Evolutionary conservation across 495 filamentous ascomycete genomes (phyloP), one percentile per base, ranked within the genome.

Genomic region (Glarea lozoyensis): DNA sequence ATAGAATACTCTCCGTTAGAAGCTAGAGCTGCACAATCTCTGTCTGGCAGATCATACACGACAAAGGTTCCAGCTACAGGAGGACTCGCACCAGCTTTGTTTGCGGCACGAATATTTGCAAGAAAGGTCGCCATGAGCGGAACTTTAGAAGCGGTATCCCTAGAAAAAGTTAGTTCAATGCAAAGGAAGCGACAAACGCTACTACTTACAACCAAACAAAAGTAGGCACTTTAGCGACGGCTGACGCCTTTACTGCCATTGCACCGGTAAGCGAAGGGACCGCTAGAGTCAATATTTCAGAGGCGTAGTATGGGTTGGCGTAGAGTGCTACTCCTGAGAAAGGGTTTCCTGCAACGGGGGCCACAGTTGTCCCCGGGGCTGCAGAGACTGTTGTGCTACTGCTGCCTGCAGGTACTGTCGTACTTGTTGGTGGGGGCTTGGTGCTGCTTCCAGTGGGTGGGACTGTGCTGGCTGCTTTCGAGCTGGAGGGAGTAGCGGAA

Each of bases 31-130:
- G 83, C 79, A 59, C 83, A 88, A 56, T 88, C 83, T 63, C 83
- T 79, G 47, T 82, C 82, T 30, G 82, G 83, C 29, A 88, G 62
- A 61, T 88, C 80, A 60, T 88, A 88, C 52, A 86, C 75, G 54
- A 88, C 83, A 34, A 72, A 72, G 7, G 58, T 60, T 12, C 63
- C 68, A 9, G 65, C 65, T 42, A 64, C 56, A 1, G 68, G 66
- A 6, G 70, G 68, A 30, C 45, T 65, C 2, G 68, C 68, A 36
- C 71, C 71, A 16, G 61, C 69, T 10, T 45, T 54, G 42, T 75
- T 73, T 49, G 63, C 42, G 10, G 58, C 41, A 25, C 62, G 40
- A 49, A 75, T 75, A 17, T 70, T 60, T 9, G 43, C 53, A 38
- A 75, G 55, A 46, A 60, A 70, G 1, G 60, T 59, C 4, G 58